Conservation (phyloP, 2,329 filamentous ascomycete species). For the Paramyrothecium sp. region DNA sequence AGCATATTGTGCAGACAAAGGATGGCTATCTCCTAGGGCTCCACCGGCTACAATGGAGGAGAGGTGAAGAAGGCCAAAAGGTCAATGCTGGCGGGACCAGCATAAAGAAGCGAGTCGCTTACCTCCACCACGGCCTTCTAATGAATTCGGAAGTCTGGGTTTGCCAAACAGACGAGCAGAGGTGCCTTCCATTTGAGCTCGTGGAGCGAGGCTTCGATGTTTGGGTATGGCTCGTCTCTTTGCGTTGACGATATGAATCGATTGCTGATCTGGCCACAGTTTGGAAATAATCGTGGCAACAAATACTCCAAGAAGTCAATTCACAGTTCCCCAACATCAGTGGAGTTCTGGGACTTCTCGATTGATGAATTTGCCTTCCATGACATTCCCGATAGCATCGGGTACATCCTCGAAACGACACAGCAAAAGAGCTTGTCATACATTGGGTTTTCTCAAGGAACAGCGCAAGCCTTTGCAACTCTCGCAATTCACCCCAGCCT, state of each 20-base stretch:
- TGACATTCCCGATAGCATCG: constrained; percentile 93
- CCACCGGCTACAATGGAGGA: constrained; percentile 80
- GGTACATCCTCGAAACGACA: constrained; percentile 85
- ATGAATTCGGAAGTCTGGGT: constrained; percentile 99
- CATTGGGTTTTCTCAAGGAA: constrained; percentile 95
- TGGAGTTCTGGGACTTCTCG: constrained; percentile 93
- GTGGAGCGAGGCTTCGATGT: constrained; percentile 94
- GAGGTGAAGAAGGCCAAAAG: constrained; percentile 74
- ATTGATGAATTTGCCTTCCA: constrained; percentile 98
- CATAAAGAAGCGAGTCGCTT: constrained; percentile 80
- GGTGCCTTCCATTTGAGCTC: constrained; percentile 83
- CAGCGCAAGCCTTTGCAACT: constrained; percentile 92
- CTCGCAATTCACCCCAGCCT: constrained; percentile 88
- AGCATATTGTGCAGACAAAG: constrained; percentile 91
- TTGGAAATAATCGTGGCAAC: constrained; percentile 97
- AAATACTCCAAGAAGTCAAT: constrained; percentile 98
- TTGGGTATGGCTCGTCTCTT: constrained; percentile 59
- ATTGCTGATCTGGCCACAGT: constrained; percentile 42
- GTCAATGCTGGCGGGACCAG: constrained; percentile 72
- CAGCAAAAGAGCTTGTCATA: constrained; percentile 84
- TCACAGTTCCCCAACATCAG: constrained; percentile 68
- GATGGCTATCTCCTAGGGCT: constrained; percentile 92
- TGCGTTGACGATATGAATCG: background rate
- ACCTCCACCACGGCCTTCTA: constrained; percentile 90
- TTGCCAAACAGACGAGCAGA: constrained; percentile 80